Evolutionary conservation across 2,329 filamentous ascomycete genomes (phyloP).

Genomic region (Aspergillus latus): DNA sequence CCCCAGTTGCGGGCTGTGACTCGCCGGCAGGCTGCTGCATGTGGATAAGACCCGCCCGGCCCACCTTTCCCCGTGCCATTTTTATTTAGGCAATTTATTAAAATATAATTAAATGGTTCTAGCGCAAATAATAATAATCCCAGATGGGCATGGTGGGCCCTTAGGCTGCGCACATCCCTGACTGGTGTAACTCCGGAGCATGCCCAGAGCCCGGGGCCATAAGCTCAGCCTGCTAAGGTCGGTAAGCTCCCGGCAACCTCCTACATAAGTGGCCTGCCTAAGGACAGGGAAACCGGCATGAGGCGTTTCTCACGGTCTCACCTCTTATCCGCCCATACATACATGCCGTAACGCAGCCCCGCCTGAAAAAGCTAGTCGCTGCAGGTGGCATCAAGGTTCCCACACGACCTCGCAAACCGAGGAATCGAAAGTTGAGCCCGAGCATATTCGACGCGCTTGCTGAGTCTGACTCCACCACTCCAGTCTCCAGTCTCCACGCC

Average conservation of each 20-base stretch:
- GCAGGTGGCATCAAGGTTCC: not conserved
- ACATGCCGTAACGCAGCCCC: constrained; percentile 5
- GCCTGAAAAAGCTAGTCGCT: constrained; percentile 6
- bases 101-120: constrained; percentile 7
- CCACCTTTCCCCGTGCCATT: constrained; percentile 28
- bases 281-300: constrained; percentile 23
- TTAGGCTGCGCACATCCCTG: constrained; percentile 19
- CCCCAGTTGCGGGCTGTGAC: constrained; percentile 30
- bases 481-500: not conserved
- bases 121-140: constrained; percentile 24
- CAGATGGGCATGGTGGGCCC: constrained; percentile 19
- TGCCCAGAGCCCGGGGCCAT: constrained; percentile 10
- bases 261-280: not conserved
- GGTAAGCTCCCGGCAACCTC: constrained; percentile 23
- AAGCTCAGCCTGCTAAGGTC: constrained; percentile 27
- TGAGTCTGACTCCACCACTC: constrained; percentile 3
- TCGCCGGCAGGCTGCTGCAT: constrained; percentile 26
- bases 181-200: constrained; percentile 21
- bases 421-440: not conserved
- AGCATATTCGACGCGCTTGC: constrained; percentile 18
- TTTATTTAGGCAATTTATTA: constrained; percentile 17
- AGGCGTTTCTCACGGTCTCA: constrained; percentile 22
- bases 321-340: constrained; percentile 23
- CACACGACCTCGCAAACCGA: not conserved
- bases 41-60: constrained; percentile 23